These are phyloP conservation scores for Silene latifolia DNA, from an alignment of 148 eudicot species.

Conservation along the genomic window DNA sequence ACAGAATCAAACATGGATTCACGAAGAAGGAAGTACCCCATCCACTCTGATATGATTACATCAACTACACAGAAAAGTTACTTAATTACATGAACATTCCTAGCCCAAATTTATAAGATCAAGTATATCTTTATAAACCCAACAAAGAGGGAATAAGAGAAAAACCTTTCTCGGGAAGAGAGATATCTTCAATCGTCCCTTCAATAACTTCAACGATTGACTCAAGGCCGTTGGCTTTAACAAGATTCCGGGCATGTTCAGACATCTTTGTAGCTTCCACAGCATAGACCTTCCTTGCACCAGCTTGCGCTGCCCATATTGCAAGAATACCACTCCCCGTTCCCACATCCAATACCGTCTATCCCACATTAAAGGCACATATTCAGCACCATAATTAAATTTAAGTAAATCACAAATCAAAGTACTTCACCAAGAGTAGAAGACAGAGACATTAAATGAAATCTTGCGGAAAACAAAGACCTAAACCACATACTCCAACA, in stretches of 20 bases:
- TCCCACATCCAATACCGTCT: constrained; percentile 97
- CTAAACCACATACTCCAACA: background rate
- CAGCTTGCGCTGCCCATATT: constrained; percentile 99
- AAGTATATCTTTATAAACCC: background rate
- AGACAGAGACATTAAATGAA: background rate
- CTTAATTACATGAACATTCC: constrained; percentile 12
- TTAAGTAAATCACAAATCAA: background rate
- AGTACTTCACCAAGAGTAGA: background rate
- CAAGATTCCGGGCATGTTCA: constrained; percentile 86
- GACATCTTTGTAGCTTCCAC: constrained; percentile 98
- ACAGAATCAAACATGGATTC: constrained; percentile 99
- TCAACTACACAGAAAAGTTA: constrained; percentile 56
- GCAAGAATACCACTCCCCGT: constrained; percentile 99
- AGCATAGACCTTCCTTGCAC: constrained; percentile 95
- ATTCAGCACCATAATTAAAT: background rate
- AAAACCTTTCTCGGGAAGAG: constrained; percentile 86
- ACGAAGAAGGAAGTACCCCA: constrained; percentile 98
- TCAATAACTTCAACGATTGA: constrained; percentile 85
- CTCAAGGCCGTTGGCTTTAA: constrained; percentile 75
- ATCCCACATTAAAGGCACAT: constrained; percentile 20
- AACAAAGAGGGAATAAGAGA: background rate
- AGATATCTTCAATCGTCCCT: constrained; percentile 83
- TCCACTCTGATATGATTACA: constrained; percentile 97
- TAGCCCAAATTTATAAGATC: background rate
- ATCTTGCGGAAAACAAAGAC: background rate